Evolutionary conservation across 2,329 filamentous ascomycete species (phyloP).

Genomic region (Botryosphaeria dothidea): DNA sequence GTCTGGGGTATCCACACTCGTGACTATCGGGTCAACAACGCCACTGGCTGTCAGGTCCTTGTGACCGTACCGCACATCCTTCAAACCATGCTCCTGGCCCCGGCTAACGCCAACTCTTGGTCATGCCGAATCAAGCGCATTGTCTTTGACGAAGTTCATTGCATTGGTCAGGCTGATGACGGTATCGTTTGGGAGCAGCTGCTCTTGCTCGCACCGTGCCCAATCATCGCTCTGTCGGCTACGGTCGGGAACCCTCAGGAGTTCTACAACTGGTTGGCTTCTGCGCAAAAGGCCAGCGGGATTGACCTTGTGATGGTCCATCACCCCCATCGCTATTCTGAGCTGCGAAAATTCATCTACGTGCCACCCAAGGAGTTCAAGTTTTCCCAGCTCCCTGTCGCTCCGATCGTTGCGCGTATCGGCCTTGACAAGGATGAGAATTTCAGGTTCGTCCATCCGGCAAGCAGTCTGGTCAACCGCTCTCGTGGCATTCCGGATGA

Average conservation of each 20-base stretch:
- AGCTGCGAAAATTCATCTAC: conserved; percentile 75
- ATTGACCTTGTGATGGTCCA: conserved; percentile 67
- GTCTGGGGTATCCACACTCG: conserved; percentile 80
- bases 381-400: conserved; percentile 54
- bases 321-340: conserved; percentile 71
- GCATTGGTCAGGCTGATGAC: conserved; percentile 74
- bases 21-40: conserved; percentile 74
- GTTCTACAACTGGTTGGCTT: conserved; percentile 68
- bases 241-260: conserved; percentile 75
- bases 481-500: conserved; percentile 67
- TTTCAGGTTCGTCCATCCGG: conserved; percentile 66
- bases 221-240: conserved; percentile 76
- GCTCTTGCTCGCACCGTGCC: conserved; percentile 71
- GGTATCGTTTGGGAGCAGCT: conserved; percentile 79
- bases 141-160: conserved; percentile 82
- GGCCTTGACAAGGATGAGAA: conserved; percentile 51
- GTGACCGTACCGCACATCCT: conserved; percentile 78
- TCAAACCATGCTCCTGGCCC: conserved; percentile 73
- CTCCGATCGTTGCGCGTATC: conserved; percentile 39
- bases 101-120: conserved; percentile 69
- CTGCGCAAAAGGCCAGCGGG: conserved; percentile 64
- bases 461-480: conserved; percentile 59
- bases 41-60: conserved; percentile 70
- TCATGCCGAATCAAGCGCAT: conserved; percentile 69
- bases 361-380: conserved; percentile 48